Base-by-base conservation (phyloP, 2,329 filamentous ascomycete species). In the Sporothrix sp. region DNA sequence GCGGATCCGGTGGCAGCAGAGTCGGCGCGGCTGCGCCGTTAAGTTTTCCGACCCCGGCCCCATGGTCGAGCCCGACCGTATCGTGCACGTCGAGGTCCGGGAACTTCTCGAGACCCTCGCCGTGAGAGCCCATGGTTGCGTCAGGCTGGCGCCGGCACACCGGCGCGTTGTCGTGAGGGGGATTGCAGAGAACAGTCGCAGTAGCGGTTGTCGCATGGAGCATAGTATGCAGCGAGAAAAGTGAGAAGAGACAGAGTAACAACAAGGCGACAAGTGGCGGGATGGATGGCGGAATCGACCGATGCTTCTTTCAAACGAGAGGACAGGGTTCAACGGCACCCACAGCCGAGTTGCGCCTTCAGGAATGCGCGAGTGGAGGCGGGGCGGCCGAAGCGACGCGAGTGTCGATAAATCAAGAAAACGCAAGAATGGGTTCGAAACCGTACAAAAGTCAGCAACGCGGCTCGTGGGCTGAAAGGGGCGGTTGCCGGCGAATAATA, bases 91-190 rank as follows among this genome's bases (percentile, higher is more conserved):
- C 75, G 58, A 75, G 66, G 55, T 80, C 76, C 56, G 77, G 77
- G 55, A 80, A 81, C 62, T 78, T 78, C 63, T 80, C 76, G 64
- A 76, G 76, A 21, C 60, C 51, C 23, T 51, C 53, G 33, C 40
- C 52, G 27, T 55, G 50, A 18, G 58, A 51, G 48, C 51, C 47
- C 56, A 57, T 57, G 10, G 42, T 47, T 28, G n/a, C 38, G 33
- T 45, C 40, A 18, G 36, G 47, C 5, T 25, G 27, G 18, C 35
- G 44, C n/a, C 25, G 25, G 40, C 46, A 11, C 16, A 38, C 43
- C 9, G 30, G 21, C 16, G 40, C 39, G 38, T 50, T 40, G 25
- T 43, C 33, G 36, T 49, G 43, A 30, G 51, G 35, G n/a, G 43
- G 21, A 27, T 54, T 47, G 38, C 44, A 52, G 4, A 37, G 28